Base-by-base conservation (phyloP, 495 filamentous ascomycete species). In the Talaromyces liani region DNA sequence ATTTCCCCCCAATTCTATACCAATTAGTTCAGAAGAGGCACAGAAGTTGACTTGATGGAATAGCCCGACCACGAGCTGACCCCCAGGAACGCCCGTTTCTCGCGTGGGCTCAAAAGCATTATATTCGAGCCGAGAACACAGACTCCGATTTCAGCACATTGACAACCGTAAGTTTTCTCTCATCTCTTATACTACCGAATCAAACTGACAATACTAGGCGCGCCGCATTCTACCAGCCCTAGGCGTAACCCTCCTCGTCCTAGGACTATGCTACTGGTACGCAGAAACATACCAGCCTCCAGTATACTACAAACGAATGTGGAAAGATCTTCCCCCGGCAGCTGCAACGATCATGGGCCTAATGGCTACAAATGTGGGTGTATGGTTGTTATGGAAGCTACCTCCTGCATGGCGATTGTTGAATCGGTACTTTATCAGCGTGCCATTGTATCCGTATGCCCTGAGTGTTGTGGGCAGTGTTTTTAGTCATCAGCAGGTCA, bases 341-440 rank as follows among this genome's bases (percentile, higher is more conserved):
- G 85, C 88, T 2, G 91, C 93, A 29, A 97, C 95, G 9, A 77
- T 91, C 10, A 71, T 84, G 55, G 77, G 77, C 14, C 78, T 97
- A 60, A 82, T 93, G 34, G 80, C 77, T 20, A 68, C 80, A 36
- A 96, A 97, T 68, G 36, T 86, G 12, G 67, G 76, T 4, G 73
- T 93, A 16, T 89, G 82, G 62, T 39, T 81, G 7, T 64, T 80
- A 16, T 96, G 92, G 91, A 84, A 81, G 66, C 55, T 84, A 51
- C 91, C 91, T 4, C 82, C 86, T 0, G 63, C 86, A 12, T 96
- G 90, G 88, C 72, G 75, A n/a, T 49, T 89, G 10, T 72, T 97
- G 39, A 96, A 95, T 70, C 84, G 79, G 41, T 91, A 91, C 72
- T 91, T 97, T 69, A 80, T 94, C 47, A 75, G 87, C 9, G 77